Evolutionary conservation across 2,329 filamentous ascomycete species (phyloP).

Genomic region (Colletotrichum higginsianum): DNA sequence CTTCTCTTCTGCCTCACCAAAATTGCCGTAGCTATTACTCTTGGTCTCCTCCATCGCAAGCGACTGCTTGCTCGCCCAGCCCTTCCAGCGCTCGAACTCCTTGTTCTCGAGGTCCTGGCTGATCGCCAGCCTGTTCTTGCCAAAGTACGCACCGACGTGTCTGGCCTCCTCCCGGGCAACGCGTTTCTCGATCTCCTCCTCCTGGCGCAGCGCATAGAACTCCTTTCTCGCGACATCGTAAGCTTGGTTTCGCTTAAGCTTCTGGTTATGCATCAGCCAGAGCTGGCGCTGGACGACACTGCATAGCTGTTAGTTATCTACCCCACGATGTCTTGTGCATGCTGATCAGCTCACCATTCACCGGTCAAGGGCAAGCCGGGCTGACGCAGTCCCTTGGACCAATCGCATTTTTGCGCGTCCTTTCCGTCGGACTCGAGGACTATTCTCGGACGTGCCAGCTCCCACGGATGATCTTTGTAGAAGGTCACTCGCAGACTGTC

Average conservation of each 20-base stretch:
- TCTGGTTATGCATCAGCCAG: conserved; percentile 81
- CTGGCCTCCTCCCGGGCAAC: conserved; percentile 91
- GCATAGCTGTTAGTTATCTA: conserved; percentile 43
- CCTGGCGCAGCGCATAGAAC: conserved; percentile 88
- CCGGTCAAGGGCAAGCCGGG: conserved; percentile 83
- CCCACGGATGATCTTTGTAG: conserved; percentile 97
- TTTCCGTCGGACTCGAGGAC: conserved; percentile 89
- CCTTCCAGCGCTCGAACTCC: conserved; percentile 87
- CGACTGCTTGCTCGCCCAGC: conserved; percentile 75
- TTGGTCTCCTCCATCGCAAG: conserved; percentile 57
- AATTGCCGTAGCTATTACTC: conserved; percentile 60
- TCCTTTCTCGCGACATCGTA: conserved; percentile 92
- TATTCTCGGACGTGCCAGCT: conserved; percentile 88
- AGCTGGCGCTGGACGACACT: conserved; percentile 95
- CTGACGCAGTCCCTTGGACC: conserved; percentile 83
- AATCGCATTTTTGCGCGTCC: conserved; percentile 83
- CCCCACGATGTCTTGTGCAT: conserved; percentile 21
- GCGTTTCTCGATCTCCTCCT: conserved; percentile 85
- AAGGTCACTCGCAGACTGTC: conserved; percentile 86
- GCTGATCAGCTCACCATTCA: conserved; percentile 76
- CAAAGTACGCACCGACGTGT: conserved; percentile 90
- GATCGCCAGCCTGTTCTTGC: conserved; percentile 80
- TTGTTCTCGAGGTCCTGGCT: conserved; percentile 87
- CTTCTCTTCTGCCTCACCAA: conserved; percentile 55
- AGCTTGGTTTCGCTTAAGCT: conserved; percentile 75